Percentiles rank a stretch among this genome's conserved stretches.
phyloP scores from a whole-genome alignment of 805 yeast genomes.

The Pichia californica region DNA sequence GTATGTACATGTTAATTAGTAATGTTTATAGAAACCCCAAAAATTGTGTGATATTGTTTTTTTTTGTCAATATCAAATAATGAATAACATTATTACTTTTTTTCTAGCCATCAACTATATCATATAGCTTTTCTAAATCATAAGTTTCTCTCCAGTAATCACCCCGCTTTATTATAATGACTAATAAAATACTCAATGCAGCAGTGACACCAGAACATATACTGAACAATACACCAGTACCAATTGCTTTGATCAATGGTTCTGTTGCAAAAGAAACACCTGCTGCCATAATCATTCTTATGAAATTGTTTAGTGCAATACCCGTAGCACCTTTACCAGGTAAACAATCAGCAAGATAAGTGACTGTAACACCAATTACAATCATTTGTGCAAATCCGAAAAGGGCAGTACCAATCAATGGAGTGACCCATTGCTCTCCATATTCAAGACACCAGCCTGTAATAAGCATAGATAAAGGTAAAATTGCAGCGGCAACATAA shows the following conservation, averaged over 20 bases:
- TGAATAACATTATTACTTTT: background rate
- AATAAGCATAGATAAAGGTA: conserved; percentile 60
- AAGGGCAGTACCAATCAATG: conserved; percentile 72
- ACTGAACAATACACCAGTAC: conserved; percentile 63
- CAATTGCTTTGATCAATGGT: conserved; percentile 61
- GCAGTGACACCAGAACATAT: conserved; percentile 57
- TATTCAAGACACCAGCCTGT: conserved; percentile 79
- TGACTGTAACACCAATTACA: conserved; percentile 72
- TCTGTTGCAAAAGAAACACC: conserved; percentile 68
- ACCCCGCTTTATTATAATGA: conserved; percentile 48
- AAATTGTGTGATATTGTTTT: no score
- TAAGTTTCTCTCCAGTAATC: conserved; percentile 57
- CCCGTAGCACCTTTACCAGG: conserved; percentile 91
- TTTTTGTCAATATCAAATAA: no score
- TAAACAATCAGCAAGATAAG: conserved; percentile 75
- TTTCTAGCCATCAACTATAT: conserved; percentile 31
- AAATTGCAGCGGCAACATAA: conserved; percentile 52
- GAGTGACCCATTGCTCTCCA: conserved; percentile 67
- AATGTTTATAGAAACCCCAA: no score
- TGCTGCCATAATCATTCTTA: conserved; percentile 70
- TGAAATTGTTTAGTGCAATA: conserved; percentile 72
- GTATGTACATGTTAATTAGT: background rate
- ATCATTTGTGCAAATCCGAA: conserved; percentile 83
- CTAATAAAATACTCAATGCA: conserved; percentile 35
- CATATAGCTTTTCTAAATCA: conserved; percentile 53